phyloP scores from a whole-genome alignment of 2,329 filamentous ascomycete genomes.

The Fusarium decemcellulare region DNA sequence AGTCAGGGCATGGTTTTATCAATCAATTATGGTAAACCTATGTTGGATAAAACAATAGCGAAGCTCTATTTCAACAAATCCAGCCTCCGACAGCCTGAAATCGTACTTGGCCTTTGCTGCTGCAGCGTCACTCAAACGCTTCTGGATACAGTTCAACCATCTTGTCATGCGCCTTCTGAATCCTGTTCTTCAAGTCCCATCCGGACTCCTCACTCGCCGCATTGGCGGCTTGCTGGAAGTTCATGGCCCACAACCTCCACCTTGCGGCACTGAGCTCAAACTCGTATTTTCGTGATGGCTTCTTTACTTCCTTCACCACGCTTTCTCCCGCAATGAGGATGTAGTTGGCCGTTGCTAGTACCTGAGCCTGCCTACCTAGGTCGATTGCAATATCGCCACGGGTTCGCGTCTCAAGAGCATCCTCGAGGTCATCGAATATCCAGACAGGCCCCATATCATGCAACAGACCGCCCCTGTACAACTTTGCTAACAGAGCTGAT shows the following conservation, averaged over 20 bases:
- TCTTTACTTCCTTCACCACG: neutral
- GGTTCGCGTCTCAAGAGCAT: neutral
- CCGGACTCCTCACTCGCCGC: accelerated
- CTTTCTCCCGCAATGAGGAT: slow-evolving; percentile 14
- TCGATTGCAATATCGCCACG: neutral
- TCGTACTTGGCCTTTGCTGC: no score
- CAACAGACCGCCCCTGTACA: neutral
- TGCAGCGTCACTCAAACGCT: neutral
- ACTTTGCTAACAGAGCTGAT: slow-evolving; percentile 15
- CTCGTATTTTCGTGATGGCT: accelerated
- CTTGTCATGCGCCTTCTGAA: neutral
- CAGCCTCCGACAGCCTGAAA: no score
- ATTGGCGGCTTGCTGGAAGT: slow-evolving; percentile 1
- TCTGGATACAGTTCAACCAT: slow-evolving; percentile 26
- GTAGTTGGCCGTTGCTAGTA: slow-evolving; percentile 9
- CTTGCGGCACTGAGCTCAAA: neutral
- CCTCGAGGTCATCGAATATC: slow-evolving; percentile 6
- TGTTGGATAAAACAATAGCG: no score
- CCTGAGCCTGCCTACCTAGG: slow-evolving; percentile 1
- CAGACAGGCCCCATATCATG: neutral
- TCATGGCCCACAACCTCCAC: slow-evolving; percentile 13
- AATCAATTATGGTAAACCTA: no score
- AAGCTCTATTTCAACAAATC: no score
- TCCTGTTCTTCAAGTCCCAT: slow-evolving; percentile 1
- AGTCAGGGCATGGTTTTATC: no score